phyloP scores from a whole-genome alignment of 2,329 filamentous ascomycete genomes.

The Geosmithia putterillii region DNA sequence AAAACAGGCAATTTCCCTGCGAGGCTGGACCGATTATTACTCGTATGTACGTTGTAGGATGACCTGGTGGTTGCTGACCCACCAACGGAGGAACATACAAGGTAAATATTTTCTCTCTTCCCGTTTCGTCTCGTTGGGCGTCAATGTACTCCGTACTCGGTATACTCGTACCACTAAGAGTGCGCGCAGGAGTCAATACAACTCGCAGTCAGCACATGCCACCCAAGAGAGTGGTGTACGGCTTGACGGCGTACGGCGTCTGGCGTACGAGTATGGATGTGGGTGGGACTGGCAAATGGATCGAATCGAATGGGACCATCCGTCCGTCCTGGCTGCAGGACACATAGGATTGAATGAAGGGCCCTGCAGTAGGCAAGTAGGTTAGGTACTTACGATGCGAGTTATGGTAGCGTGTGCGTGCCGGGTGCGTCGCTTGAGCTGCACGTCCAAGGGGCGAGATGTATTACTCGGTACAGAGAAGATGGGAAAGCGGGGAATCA shows the following conservation, averaged over 20 bases:
- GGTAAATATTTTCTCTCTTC: constrained; percentile 1
- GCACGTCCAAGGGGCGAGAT: background rate
- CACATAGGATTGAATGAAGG: background rate
- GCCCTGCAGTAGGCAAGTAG: background rate
- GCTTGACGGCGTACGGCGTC: background rate
- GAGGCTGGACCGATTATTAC: background rate
- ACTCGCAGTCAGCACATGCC: too few species aligned
- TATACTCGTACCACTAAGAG: too few species aligned
- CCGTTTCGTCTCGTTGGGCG: background rate
- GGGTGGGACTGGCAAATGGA: background rate
- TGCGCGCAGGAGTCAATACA: too few species aligned
- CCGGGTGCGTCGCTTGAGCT: background rate
- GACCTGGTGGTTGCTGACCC: too few species aligned
- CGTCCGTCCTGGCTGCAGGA: background rate
- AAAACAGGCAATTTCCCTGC: background rate
- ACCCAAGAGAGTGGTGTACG: background rate
- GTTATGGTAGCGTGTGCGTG: background rate
- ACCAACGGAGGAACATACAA: background rate
- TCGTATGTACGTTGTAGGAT: too few species aligned
- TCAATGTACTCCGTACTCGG: background rate
- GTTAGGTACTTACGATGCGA: background rate
- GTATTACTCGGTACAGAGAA: too few species aligned
- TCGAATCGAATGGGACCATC: background rate
- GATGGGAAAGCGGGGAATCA: background rate
- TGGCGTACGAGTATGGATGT: background rate